These are phyloP conservation scores for Quercus lobata DNA, from an alignment of 331 rosid species.

Conservation along the genomic window DNA sequence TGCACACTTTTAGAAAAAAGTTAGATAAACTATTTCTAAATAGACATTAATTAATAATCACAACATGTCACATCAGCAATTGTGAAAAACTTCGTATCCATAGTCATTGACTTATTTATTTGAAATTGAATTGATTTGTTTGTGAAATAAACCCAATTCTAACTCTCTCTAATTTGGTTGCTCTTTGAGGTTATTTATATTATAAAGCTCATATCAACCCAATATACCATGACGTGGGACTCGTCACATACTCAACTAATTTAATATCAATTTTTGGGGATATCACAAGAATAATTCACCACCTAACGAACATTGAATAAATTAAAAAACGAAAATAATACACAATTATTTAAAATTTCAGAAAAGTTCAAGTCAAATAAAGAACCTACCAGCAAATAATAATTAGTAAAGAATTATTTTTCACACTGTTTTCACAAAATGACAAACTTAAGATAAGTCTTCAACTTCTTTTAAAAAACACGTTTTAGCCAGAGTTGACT, in stretches of 20 bases:
- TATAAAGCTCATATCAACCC: no score
- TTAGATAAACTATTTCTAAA: no score
- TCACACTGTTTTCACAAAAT: background rate
- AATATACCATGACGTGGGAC: no score
- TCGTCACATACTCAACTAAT: no score
- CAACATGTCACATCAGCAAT: no score
- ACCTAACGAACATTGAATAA: background rate
- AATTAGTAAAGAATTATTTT: background rate
- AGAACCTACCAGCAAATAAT: no score
- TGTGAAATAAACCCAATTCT: background rate
- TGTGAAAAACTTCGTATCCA: no score
- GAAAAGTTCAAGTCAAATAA: no score
- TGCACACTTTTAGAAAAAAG: no score
- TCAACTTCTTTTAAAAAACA: background rate
- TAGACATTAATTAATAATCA: no score
- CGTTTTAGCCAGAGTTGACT: background rate
- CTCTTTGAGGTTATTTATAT: no score
- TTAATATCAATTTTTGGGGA: no score
- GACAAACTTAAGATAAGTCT: background rate
- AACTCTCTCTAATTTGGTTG: background rate
- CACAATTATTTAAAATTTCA: background rate
- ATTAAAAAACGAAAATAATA: background rate
- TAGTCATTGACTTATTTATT: background rate
- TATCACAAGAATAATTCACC: background rate
- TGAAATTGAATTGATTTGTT: background rate